phyloP scores from a whole-genome alignment of 2,329 filamentous ascomycete genomes.

The Pseudopithomyces chartarum region DNA sequence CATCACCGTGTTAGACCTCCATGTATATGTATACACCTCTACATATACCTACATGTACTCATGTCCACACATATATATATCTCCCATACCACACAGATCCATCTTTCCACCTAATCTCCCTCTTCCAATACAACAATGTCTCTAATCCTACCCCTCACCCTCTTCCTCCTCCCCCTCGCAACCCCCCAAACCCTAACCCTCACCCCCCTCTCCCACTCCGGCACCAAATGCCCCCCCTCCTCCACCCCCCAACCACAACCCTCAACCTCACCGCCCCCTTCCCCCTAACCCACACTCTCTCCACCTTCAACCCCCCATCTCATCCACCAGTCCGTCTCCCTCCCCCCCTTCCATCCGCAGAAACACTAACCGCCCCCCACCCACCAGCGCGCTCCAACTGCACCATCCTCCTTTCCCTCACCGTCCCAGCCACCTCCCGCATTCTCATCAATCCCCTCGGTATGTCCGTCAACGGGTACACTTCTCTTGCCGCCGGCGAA shows the following conservation, averaged over 20 bases:
- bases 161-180: not conserved
- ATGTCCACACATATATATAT: no score
- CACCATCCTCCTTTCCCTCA: not conserved
- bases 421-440: not conserved
- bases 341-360: no score
- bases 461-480: not conserved
- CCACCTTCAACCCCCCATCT: not conserved
- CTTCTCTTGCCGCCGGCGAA: not conserved
- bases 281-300: not conserved
- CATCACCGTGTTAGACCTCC: not conserved
- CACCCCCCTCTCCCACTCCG: not conserved
- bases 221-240: not conserved
- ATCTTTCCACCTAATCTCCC: no score
- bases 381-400: not conserved
- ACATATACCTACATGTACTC: no score
- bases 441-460: not conserved
- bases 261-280: not conserved
- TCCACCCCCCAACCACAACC: not conserved
- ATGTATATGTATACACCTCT: not conserved
- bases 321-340: not conserved
- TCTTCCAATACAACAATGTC: no score
- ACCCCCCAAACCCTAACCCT: not conserved
- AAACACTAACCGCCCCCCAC: not conserved
- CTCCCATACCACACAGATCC: no score
- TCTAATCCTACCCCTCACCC: not conserved